These are phyloP conservation scores for Metahyphopichia silvanorum DNA, from an alignment of 805 yeast genomes.

Conservation along the genomic window DNA sequence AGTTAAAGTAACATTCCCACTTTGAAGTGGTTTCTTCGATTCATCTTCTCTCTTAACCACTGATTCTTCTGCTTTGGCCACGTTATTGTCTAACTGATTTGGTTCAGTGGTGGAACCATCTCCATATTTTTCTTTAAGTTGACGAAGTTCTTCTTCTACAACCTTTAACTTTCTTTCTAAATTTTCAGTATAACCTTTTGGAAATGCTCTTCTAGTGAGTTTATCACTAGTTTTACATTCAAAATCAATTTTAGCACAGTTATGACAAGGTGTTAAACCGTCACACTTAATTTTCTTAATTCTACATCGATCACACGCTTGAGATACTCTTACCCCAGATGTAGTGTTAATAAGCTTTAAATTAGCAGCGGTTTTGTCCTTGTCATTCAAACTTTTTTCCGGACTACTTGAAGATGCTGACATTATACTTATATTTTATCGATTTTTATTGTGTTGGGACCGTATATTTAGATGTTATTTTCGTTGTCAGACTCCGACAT, in stretches of 20 bases:
- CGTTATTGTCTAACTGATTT: not conserved
- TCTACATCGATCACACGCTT: constrained; percentile 81
- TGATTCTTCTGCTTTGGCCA: constrained; percentile 1
- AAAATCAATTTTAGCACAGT: constrained; percentile 62
- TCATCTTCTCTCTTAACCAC: too few relatives aligned
- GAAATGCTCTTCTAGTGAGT: constrained; percentile 71
- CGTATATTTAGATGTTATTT: too few relatives aligned
- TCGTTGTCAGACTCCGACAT: too few relatives aligned
- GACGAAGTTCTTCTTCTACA: constrained; percentile 54
- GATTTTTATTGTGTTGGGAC: too few relatives aligned
- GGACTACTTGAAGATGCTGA: too few relatives aligned
- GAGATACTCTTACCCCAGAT: constrained; percentile 54
- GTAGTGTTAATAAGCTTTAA: constrained; percentile 37
- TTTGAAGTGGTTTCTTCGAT: constrained; percentile 4
- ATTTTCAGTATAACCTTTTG: constrained; percentile 77
- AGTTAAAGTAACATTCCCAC: constrained; percentile 4
- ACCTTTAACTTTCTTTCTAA: constrained; percentile 60
- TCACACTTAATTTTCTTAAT: constrained; percentile 76
- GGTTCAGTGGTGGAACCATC: constrained; percentile 10
- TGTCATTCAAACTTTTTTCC: too few relatives aligned
- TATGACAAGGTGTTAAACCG: constrained; percentile 68
- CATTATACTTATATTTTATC: too few relatives aligned
- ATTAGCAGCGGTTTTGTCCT: constrained; percentile 14
- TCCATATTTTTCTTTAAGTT: constrained; percentile 32
- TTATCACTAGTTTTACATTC: constrained; percentile 72